A percentile compares a stretch with the other conserved stretches of the same genome.
These are phyloP conservation scores for Microascus cirrosus DNA, from an alignment of 2,329 filamentous ascomycete species.

Conservation along the genomic window DNA sequence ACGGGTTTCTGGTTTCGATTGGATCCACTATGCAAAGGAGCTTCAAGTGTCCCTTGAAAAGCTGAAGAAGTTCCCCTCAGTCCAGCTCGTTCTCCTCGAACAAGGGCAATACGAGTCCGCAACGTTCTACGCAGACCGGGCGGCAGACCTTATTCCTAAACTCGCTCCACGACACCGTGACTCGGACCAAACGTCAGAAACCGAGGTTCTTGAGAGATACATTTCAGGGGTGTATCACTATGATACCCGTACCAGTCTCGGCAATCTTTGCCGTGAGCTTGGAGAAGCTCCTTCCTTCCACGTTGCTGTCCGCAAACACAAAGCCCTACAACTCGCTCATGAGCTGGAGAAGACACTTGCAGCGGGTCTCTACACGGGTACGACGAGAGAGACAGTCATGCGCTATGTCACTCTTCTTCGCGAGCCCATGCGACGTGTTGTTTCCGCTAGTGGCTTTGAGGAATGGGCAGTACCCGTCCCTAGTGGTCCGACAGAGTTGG, in stretches of 20 bases:
- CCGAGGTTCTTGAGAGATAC: not conserved
- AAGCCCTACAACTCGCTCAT: conserved; percentile 40
- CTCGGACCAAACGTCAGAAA: not conserved
- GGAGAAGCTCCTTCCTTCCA: conserved; percentile 16
- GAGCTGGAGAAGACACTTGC: conserved; percentile 44
- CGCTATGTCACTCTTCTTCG: conserved; percentile 7
- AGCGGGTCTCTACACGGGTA: conserved; percentile 28
- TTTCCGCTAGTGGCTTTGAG: not conserved
- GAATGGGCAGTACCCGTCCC: conserved; percentile 24
- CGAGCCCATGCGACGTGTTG: conserved; percentile 1
- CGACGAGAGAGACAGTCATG: not conserved
- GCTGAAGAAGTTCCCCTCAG: conserved; percentile 37
- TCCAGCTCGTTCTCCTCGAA: conserved; percentile 41
- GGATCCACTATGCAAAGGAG: conserved; percentile 39
- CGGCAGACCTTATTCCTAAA: not conserved
- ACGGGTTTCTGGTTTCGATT: conserved; percentile 29
- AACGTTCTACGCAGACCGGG: conserved; percentile 25
- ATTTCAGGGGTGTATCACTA: conserved; percentile 34
- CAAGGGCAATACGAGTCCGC: conserved; percentile 43
- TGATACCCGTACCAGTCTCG: conserved; percentile 30
- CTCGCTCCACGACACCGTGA: not conserved
- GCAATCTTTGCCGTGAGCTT: conserved; percentile 15
- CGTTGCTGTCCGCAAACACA: conserved; percentile 36
- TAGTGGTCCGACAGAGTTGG: conserved; percentile 21
- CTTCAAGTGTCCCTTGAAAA: conserved; percentile 34